A percentile compares a stretch with the other conserved stretches of the same genome.
phyloP scores from a whole-genome alignment of 495 filamentous ascomycete species.

The Apodospora peruviana region DNA sequence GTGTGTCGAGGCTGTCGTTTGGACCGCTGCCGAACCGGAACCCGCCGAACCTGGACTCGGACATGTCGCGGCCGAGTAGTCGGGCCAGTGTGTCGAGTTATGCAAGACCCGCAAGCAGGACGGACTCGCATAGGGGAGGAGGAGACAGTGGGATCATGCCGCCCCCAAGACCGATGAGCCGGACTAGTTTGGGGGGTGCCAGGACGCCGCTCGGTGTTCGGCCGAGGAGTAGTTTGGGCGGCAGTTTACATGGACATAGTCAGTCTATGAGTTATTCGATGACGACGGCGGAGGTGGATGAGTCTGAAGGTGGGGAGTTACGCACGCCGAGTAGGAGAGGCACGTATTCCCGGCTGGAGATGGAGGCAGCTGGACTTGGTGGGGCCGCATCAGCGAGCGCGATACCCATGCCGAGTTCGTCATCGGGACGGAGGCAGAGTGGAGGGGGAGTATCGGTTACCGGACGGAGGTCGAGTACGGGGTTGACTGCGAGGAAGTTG shows the following conservation, averaged over 20 bases:
- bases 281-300: conserved; percentile 34
- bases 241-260: conserved; percentile 47
- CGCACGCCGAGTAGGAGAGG: conserved; percentile 45
- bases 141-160: conserved; percentile 31
- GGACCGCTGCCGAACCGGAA: conserved; percentile 46
- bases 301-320: conserved; percentile 29
- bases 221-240: conserved; percentile 52
- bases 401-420: conserved; percentile 20
- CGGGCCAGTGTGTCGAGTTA: conserved; percentile 52
- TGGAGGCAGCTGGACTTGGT: conserved; percentile 33
- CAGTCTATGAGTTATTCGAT: conserved; percentile 38
- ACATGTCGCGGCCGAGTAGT: conserved; percentile 53
- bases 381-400: conserved; percentile 43
- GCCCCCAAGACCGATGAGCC: conserved; percentile 64
- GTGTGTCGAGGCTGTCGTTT: conserved; percentile 49
- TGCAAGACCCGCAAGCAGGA: conserved; percentile 43
- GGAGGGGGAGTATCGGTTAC: conserved; percentile 32
- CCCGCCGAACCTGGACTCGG: conserved; percentile 27
- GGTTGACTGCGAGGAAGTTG: conserved; percentile 23
- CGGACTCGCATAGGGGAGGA: conserved; percentile 31
- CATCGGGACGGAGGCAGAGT: conserved; percentile 51
- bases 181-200: conserved; percentile 47
- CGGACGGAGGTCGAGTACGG: conserved; percentile 33
- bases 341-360: conserved; percentile 48
- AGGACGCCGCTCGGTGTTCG: conserved; percentile 62